Evolutionary conservation across 1,139 yeast genomes (phyloP).

Genomic region (Petasospora fabianii): DNA sequence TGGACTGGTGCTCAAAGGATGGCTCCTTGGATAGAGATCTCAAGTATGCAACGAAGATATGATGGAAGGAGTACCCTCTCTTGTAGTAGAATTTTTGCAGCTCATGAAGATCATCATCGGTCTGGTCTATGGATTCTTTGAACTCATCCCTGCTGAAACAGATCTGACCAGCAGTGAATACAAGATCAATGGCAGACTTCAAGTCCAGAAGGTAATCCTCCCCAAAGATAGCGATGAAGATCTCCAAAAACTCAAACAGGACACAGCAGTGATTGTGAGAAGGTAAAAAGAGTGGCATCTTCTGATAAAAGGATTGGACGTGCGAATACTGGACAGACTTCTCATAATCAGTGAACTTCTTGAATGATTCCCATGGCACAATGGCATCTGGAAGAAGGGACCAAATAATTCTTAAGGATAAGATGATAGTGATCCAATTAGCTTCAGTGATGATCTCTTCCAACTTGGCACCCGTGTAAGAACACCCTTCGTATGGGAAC

Average conservation of each 20-base stretch:
- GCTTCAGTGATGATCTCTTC: conserved; percentile 23
- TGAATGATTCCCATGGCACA: conserved; percentile 32
- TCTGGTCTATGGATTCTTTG: conserved; percentile 8
- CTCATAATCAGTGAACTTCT: conserved; percentile 28
- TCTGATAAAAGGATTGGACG: conserved; percentile 30
- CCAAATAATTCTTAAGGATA: conserved; percentile 31
- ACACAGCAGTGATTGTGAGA: conserved; percentile 32
- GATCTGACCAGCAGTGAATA: conserved; percentile 34
- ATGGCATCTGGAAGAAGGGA: conserved; percentile 31
- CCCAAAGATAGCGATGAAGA: conserved; percentile 29
- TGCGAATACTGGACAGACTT: conserved; percentile 22
- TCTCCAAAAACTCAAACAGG: conserved; percentile 32
- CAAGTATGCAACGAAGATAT: conserved; percentile 30
- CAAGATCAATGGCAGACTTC: conserved; percentile 29
- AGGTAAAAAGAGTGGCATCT: conserved; percentile 30
- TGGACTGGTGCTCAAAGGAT: conserved; percentile 27
- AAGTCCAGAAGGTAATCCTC: conserved; percentile 31
- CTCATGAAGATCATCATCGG: conserved; percentile 23
- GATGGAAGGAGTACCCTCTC: conserved; percentile 30
- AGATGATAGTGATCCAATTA: conserved; percentile 27
- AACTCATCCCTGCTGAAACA: conserved; percentile 26
- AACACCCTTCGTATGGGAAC: conserved; percentile 35
- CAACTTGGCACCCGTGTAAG: conserved; percentile 30
- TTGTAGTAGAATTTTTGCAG: conserved; percentile 26
- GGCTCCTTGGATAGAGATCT: conserved; percentile 31